Evolutionary conservation across 306 rosid genomes (phyloP).

Genomic region (Benincasa hispida): DNA sequence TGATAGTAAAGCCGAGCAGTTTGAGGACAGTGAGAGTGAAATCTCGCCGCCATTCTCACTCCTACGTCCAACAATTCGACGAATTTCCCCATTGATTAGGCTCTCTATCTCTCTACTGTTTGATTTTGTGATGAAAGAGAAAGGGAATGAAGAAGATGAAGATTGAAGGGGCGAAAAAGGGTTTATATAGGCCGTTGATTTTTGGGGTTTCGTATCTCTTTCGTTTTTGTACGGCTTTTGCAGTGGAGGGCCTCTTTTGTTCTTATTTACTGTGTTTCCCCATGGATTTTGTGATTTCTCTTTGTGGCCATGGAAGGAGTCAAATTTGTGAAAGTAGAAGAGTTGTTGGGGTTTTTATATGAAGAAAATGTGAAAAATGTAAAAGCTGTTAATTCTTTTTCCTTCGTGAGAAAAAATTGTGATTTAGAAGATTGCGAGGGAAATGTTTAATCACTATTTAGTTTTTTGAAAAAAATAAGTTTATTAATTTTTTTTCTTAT

Average conservation of each 20-base stretch:
- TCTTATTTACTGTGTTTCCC: background rate
- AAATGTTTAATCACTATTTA: too few relatives aligned
- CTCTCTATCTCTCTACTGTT: background rate
- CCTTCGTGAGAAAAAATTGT: too few relatives aligned
- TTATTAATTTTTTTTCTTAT: too few relatives aligned
- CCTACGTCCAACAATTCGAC: slow-evolving; percentile 39
- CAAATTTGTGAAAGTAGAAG: background rate
- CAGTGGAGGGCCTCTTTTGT: background rate
- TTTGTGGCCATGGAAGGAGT: background rate
- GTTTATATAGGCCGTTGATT: background rate
- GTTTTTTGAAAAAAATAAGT: too few relatives aligned
- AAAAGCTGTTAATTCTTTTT: too few relatives aligned
- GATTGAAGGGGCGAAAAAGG: background rate
- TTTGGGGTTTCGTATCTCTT: background rate
- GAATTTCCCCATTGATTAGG: slow-evolving; percentile 21
- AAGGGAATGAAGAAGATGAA: background rate
- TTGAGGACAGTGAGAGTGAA: slow-evolving; percentile 47
- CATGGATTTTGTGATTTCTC: background rate
- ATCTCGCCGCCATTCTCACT: slow-evolving; percentile 43
- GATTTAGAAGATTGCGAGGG: too few relatives aligned
- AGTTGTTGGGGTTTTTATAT: too few relatives aligned
- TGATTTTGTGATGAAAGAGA: background rate
- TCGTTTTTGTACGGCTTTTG: background rate
- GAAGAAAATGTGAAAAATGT: background rate
- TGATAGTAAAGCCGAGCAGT: slow-evolving; percentile 40